Evolutionary conservation across 192 early-diverging fungal species (phyloP).

Genomic region (Powellomyces hirtus): DNA sequence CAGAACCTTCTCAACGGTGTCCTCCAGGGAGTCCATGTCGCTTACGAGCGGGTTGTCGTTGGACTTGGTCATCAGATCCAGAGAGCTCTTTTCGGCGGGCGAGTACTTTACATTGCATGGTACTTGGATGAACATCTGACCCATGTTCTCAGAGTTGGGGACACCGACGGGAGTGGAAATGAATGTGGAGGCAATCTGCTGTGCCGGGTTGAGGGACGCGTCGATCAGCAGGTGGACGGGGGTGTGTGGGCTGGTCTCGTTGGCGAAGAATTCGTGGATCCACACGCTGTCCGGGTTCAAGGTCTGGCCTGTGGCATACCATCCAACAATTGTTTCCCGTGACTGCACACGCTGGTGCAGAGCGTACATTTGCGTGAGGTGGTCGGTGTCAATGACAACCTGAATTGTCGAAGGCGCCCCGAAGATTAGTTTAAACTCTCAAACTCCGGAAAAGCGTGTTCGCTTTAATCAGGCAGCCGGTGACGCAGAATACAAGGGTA

Average conservation of each 20-base stretch:
- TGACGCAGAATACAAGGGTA: too few species aligned
- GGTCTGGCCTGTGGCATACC: slow-evolving; percentile 80
- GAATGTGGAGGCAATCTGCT: slow-evolving; percentile 14
- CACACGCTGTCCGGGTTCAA: slow-evolving; percentile 38
- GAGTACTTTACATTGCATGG: slow-evolving; percentile 88
- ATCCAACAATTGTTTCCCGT: slow-evolving; percentile 89
- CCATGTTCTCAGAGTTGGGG: slow-evolving; percentile 68
- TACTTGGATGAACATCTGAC: slow-evolving; percentile 80
- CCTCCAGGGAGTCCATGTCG: slow-evolving; percentile 91
- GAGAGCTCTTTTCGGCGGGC: slow-evolving; percentile 66
- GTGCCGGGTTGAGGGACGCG: slow-evolving; percentile 49
- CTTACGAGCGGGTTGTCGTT: background rate
- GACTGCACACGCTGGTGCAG: slow-evolving; percentile 87
- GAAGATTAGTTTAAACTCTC: too few species aligned
- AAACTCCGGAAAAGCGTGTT: too few species aligned
- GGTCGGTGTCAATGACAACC: slow-evolving; percentile 85
- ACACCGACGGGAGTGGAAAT: slow-evolving; percentile 54
- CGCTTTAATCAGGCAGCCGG: too few species aligned
- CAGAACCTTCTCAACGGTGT: slow-evolving; percentile 70
- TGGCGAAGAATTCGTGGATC: slow-evolving; percentile 56
- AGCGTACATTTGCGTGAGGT: slow-evolving; percentile 80
- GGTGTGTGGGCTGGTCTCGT: slow-evolving; percentile 69
- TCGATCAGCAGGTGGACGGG: slow-evolving; percentile 90
- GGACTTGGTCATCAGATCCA: slow-evolving; percentile 6
- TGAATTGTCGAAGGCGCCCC: too few species aligned